Conservation (phyloP, 2,329 filamentous ascomycete species). For the Botrytis aclada region DNA sequence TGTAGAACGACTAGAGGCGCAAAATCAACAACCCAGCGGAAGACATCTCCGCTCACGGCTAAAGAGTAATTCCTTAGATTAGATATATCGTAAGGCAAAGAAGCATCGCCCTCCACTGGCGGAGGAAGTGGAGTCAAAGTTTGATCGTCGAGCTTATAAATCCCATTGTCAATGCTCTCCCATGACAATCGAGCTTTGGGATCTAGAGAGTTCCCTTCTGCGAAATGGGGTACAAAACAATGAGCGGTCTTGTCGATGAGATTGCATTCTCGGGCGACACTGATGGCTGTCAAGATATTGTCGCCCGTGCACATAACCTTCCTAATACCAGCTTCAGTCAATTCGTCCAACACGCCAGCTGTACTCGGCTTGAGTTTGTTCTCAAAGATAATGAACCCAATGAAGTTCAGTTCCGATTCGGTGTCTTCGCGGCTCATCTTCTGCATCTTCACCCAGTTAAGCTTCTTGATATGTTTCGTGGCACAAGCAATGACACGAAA, state of each 20-base stretch:
- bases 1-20: conserved; percentile 76
- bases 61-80: conserved; percentile 83
- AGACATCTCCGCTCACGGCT: conserved; percentile 88
- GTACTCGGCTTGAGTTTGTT: conserved; percentile 95
- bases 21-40: conserved; percentile 94
- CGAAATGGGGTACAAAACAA: conserved; percentile 89
- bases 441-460: conserved; percentile 92
- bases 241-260: conserved; percentile 77
- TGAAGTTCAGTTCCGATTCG: conserved; percentile 79
- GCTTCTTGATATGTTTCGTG: conserved; percentile 78
- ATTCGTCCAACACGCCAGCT: conserved; percentile 74
- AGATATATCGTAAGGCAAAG: conserved; percentile 78
- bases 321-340: conserved; percentile 78
- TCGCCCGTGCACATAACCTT: conserved; percentile 97
- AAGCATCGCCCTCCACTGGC: conserved; percentile 71
- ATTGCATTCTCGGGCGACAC: conserved; percentile 85
- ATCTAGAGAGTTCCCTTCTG: conserved; percentile 72
- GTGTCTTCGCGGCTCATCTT: conserved; percentile 87
- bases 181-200: conserved; percentile 72
- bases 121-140: conserved; percentile 74
- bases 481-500: conserved; percentile 96
- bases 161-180: conserved; percentile 91
- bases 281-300: conserved; percentile 95
- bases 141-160: conserved; percentile 72
- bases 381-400: conserved; percentile 97